Base-by-base conservation (phyloP, 73 alveolate species). In the Uronychia setigera region DNA sequence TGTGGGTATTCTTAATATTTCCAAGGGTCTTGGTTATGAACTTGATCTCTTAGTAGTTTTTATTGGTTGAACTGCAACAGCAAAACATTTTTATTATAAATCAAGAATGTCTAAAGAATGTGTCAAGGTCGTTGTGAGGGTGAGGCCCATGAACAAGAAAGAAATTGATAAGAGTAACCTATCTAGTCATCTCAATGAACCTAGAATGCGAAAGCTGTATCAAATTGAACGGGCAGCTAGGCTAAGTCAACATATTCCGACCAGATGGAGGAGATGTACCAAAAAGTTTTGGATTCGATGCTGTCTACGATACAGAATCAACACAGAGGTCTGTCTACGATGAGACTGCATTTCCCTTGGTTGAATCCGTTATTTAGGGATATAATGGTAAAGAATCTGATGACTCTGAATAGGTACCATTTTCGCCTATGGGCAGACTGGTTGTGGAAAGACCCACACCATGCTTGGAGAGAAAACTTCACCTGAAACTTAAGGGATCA, bases 341-440 rank as follows among this genome's bases (percentile, higher is more conserved):
- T 81, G 99, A 95, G 81, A 82, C 95, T 82, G 97, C 99, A 28
- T 91, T 93, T 93, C 97, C 99, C 5, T 80, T 95, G 60, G 99
- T 95, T 19, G 97, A 95, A 79, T 85, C 96, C 80, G 99, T 95
- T 58, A 81, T 90, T 29, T 92, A 95, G 83, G 99, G 99, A 25
- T 97, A 97, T 92, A 97, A 97, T 87, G 97, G 98, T 29, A 90
- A 82, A 29, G 85, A 86, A 9, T 87, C n/a, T n/a, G n/a, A n/a
- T 76, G 32, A 26, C 79, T 26, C 26, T 67, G 5, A 67, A 67
- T 13, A 83, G 98, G 98, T n/a, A 97, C 99, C 31, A 95, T 97
- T 25, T 97, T 97, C 79, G 99, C 99, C 26, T 97, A 97, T 81
- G 99, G 99, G 67, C 96, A 97, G 82, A 97, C 99, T 0, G 99